Percentiles rank a stretch among this genome's conserved stretches.
Conservation (phyloP, 1,139 yeast species). For the Suhomyces chickasaworum region DNA sequence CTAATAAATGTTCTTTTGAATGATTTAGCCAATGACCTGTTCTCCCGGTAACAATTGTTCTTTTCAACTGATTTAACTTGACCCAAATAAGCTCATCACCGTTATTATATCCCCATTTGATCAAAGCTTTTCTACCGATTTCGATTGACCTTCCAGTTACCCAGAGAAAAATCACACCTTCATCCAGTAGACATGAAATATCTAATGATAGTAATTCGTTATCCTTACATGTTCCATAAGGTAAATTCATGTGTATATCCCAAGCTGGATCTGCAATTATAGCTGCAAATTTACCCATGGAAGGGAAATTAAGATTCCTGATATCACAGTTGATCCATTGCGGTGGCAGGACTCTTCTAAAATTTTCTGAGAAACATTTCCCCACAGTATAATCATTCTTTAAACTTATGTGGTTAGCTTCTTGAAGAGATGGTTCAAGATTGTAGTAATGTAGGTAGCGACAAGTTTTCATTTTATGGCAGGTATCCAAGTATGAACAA, state of each 20-base stretch:
- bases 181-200: constrained; percentile 70
- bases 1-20: constrained; percentile 85
- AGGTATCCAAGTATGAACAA: constrained; percentile 91
- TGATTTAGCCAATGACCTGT: constrained; percentile 98
- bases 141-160: constrained; percentile 94
- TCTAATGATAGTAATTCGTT: constrained; percentile 68
- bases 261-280: constrained; percentile 91
- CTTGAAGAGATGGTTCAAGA: constrained; percentile 43
- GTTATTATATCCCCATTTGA: constrained; percentile 79
- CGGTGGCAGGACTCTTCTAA: constrained; percentile 46
- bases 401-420: constrained; percentile 8
- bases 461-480: constrained; percentile 82
- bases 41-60: constrained; percentile 92
- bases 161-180: constrained; percentile 85
- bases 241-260: constrained; percentile 82
- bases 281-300: constrained; percentile 82
- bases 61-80: constrained; percentile 79
- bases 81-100: constrained; percentile 88
- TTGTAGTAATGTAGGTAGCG: constrained; percentile 80
- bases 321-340: constrained; percentile 92
- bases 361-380: constrained; percentile 48
- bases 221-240: constrained; percentile 77
- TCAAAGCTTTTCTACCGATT: constrained; percentile 74
- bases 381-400: constrained; percentile 56
- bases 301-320: constrained; percentile 62